Evolutionary conservation across 1,139 yeast genomes (phyloP), one percentile per base, ranked within the genome.

Genomic region (Taiozyma onychis): DNA sequence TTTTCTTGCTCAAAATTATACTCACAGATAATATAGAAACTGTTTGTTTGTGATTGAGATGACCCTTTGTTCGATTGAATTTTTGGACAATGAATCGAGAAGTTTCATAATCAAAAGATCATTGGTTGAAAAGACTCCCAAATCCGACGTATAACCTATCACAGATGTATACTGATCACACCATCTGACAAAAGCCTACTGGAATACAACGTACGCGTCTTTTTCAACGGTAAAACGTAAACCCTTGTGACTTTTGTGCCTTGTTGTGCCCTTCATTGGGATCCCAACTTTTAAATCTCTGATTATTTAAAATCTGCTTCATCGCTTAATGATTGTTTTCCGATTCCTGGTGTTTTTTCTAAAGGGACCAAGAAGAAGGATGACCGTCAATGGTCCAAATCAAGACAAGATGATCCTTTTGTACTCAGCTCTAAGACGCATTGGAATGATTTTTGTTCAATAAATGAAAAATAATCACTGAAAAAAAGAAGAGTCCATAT

Each of bases 201-300:
- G 24, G 41, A 10, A 22, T 18, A 37, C 4, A 18, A 18, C 24
- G 24, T 18, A 21, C 24, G 9, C 24, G 44, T 39, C 32, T 35
- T 39, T 26, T 39, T 10, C 22, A n/a, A 39, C 35, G 16, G 27
- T 32, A n/a, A n/a, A 32, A 32, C 18, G 6, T 32, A 32, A n/a
- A 32, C 18, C 5, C 39, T 44, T 24, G 27, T 34, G 44, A 45
- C 41, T 45, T 14, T 18, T 13, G 37, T 16, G 34, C 28, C 35
- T 58, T 47, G 55, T 51, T 45, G 54, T 37, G 57, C 54, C 61
- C 60, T 49, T 55, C 57, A 53, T 54, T 43, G 39, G n/a, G 26
- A 42, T 27, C 21, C n/a, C 34, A 11, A 37, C 26, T 18, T 37
- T 37, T 6, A 18, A 35, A 14, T 16, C 34, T 16, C 21, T 10